These are phyloP conservation scores for Linum tenue DNA, from an alignment of 345 rosid species.

Conservation along the genomic window DNA sequence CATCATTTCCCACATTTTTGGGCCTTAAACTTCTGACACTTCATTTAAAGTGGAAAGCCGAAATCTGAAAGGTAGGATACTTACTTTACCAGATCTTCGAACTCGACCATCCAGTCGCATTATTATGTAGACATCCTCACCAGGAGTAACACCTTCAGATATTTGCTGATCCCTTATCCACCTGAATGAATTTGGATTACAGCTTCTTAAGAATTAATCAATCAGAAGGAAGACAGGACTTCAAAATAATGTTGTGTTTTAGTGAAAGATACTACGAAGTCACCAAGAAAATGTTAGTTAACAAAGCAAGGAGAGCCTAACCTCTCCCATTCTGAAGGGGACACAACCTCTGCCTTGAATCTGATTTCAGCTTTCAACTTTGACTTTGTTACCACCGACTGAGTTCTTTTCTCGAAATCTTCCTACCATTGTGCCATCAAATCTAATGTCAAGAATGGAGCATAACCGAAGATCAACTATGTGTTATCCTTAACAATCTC, in stretches of 20 bases:
- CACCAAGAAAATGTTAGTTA: neutral
- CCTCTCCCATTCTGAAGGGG: constrained; percentile 94
- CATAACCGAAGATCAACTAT: neutral
- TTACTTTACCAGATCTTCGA: constrained; percentile 81
- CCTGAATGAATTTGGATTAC: constrained; percentile 31
- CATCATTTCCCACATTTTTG: too few relatives aligned
- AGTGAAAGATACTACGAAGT: neutral
- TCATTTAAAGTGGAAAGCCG: neutral
- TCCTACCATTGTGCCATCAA: constrained; percentile 40
- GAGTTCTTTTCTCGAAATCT: constrained; percentile 75
- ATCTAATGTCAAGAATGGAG: constrained; percentile 14
- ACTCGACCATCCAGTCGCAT: constrained; percentile 93
- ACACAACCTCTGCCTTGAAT: constrained; percentile 61
- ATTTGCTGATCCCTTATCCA: constrained; percentile 87
- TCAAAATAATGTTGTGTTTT: too few relatives aligned
- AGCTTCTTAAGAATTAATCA: constrained; percentile 4
- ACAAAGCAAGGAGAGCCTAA: constrained; percentile 21
- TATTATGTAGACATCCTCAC: constrained; percentile 80
- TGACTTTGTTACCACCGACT: constrained; percentile 70
- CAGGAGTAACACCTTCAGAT: constrained; percentile 80
- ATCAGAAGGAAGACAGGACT: constrained; percentile 3
- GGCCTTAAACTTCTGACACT: neutral
- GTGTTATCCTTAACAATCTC: too few relatives aligned
- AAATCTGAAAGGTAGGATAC: constrained; percentile 12
- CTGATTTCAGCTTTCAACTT: constrained; percentile 84